Conservation (phyloP, 2,329 filamentous ascomycete species). For the Biscogniauxia sp. region DNA sequence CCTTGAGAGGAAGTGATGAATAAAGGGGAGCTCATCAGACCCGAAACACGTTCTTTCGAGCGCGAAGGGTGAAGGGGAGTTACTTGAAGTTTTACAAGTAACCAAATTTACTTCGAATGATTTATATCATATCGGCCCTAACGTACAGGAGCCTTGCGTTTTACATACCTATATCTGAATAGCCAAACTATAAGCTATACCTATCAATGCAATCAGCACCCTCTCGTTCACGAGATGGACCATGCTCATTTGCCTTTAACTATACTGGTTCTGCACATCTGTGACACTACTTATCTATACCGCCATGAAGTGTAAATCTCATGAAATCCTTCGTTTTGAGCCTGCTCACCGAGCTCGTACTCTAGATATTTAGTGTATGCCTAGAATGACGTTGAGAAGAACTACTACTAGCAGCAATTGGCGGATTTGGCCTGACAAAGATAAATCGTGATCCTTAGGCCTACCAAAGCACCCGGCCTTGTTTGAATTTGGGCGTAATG, state of each 20-base stretch:
- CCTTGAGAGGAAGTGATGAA: slow-evolving; percentile 10
- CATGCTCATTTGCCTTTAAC: slow-evolving; percentile 28
- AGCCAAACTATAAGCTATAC: slow-evolving; percentile 16
- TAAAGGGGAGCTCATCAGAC: slow-evolving; percentile 33
- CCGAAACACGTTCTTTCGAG: slow-evolving; percentile 34
- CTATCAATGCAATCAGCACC: slow-evolving; percentile 32
- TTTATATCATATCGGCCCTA: slow-evolving; percentile 10
- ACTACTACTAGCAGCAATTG: background rate
- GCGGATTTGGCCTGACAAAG: background rate
- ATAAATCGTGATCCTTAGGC: background rate
- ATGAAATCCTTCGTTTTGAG: background rate
- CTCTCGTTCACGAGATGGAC: slow-evolving; percentile 26
- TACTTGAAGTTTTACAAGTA: slow-evolving; percentile 14
- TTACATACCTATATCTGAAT: slow-evolving; percentile 14
- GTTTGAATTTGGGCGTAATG: background rate
- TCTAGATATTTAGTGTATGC: background rate
- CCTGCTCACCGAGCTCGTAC: background rate
- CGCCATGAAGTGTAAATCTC: background rate
- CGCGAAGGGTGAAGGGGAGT: slow-evolving; percentile 21
- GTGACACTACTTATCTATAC: background rate
- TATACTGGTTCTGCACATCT: background rate
- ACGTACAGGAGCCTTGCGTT: slow-evolving; percentile 5
- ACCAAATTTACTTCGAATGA: slow-evolving; percentile 26
- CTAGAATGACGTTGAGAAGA: background rate
- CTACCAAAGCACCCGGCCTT: background rate